Conservation (phyloP, 768 basidiomycete species). For the Coprinopsis marcescibilis region DNA sequence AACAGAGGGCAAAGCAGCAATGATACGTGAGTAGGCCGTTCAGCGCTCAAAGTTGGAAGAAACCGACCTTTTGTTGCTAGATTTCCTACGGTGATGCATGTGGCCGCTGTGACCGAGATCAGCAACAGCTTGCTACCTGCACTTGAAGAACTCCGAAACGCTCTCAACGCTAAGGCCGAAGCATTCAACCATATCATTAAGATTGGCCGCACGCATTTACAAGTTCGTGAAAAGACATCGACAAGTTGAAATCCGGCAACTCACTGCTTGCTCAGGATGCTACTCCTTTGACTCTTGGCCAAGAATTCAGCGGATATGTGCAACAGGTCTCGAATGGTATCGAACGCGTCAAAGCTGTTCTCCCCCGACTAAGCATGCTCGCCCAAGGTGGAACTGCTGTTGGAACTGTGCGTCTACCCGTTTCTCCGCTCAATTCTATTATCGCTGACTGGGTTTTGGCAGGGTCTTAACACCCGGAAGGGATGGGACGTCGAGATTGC, state of each 20-base stretch:
- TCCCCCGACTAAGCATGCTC: conserved; percentile 83
- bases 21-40: conserved; percentile 68
- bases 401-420: conserved; percentile 69
- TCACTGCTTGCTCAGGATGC: conserved; percentile 61
- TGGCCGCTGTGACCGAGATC: conserved; percentile 91
- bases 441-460: conserved; percentile 5
- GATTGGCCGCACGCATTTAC: conserved; percentile 95
- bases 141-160: conserved; percentile 75
- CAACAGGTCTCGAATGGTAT: conserved; percentile 92
- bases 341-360: conserved; percentile 68
- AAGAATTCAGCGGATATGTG: conserved; percentile 98
- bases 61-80: conserved; percentile 31
- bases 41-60: not conserved
- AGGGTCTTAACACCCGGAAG: conserved; percentile 96
- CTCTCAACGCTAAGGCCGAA: conserved; percentile 75
- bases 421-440: not conserved
- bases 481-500: conserved; percentile 97
- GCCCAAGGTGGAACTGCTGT: conserved; percentile 99
- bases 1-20: conserved; percentile 99
- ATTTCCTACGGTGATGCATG: conserved; percentile 99
- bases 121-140: conserved; percentile 77
- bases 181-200: conserved; percentile 92
- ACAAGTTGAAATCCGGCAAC: not conserved
- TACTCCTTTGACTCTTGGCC: conserved; percentile 93
- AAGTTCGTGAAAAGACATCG: conserved; percentile 34